phyloP scores from a whole-genome alignment of 2,329 filamentous ascomycete genomes.

The Cercospora berteroae region DNA sequence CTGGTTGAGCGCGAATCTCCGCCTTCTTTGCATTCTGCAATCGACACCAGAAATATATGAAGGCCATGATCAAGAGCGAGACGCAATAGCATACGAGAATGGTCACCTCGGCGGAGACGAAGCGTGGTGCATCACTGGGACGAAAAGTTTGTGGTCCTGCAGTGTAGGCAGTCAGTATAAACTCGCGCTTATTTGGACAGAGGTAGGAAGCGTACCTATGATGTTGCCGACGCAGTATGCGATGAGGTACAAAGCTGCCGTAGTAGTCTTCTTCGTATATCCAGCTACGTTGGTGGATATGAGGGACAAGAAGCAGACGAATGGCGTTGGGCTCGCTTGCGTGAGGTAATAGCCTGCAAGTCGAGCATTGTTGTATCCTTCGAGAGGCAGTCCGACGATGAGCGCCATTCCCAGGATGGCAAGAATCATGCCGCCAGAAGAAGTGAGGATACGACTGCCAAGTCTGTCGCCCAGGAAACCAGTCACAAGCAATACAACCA shows the following conservation, averaged over 20 bases:
- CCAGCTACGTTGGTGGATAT: constrained; percentile 62
- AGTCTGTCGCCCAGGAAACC: constrained; percentile 58
- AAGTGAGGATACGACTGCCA: constrained; percentile 58
- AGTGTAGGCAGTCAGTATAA: not conserved
- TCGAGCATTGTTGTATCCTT: constrained; percentile 53
- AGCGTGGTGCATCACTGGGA: constrained; percentile 57
- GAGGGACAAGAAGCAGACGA: constrained; percentile 63
- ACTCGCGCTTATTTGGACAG: not conserved
- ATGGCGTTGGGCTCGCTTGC: constrained; percentile 58
- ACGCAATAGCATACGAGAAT: constrained; percentile 60
- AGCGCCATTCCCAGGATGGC: constrained; percentile 62
- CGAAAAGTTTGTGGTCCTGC: constrained; percentile 54
- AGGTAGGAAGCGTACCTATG: constrained; percentile 13
- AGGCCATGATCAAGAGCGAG: constrained; percentile 55
- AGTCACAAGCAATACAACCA: constrained; percentile 56
- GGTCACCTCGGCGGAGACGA: constrained; percentile 62
- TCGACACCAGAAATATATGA: constrained; percentile 63
- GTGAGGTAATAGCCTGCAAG: constrained; percentile 67
- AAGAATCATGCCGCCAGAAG: constrained; percentile 51
- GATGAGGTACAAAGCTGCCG: constrained; percentile 55
- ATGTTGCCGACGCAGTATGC: constrained; percentile 51
- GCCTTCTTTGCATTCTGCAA: constrained; percentile 61
- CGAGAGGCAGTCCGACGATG: constrained; percentile 61
- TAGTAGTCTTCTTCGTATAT: constrained; percentile 60
- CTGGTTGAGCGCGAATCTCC: constrained; percentile 50